Percentiles rank a stretch among this genome's conserved stretches.
phyloP scores from a whole-genome alignment of 108 stramenopile genomes.

The Stephanodiscus minutulus region DNA sequence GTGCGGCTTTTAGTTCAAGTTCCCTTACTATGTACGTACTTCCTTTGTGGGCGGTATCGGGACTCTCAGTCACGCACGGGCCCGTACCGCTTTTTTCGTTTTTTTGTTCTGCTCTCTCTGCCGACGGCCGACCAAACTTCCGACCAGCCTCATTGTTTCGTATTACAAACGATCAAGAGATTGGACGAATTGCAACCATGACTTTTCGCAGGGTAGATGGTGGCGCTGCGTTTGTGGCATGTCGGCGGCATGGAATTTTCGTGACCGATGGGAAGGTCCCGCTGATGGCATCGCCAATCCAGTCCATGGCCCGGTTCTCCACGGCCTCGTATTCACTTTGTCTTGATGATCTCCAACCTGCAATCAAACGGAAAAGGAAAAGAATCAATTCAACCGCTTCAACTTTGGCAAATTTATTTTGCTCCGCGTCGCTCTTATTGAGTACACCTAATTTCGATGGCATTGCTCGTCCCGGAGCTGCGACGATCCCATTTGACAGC shows the following conservation, averaged over 20 bases:
- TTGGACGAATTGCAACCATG: too few species aligned
- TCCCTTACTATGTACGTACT: too few species aligned
- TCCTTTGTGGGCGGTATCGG: too few species aligned
- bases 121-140: too few species aligned
- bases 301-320: neutral
- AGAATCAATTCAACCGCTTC: neutral
- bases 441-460: slow-evolving; percentile 28
- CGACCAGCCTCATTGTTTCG: too few species aligned
- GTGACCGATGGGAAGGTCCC: neutral
- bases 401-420: slow-evolving; percentile 9
- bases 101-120: too few species aligned
- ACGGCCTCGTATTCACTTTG: neutral
- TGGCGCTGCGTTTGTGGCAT: neutral
- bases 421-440: slow-evolving; percentile 22
- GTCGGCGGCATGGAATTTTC: neutral
- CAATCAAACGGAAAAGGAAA: neutral
- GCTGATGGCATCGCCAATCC: neutral
- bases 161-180: too few species aligned
- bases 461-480: slow-evolving; percentile 3
- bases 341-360: neutral
- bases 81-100: too few species aligned
- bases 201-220: too few species aligned
- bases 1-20: too few species aligned
- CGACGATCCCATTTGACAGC: slow-evolving; percentile 4
- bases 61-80: too few species aligned